Base-by-base conservation (phyloP, 2,329 filamentous ascomycete species). In the Celoporthe dispersa region DNA sequence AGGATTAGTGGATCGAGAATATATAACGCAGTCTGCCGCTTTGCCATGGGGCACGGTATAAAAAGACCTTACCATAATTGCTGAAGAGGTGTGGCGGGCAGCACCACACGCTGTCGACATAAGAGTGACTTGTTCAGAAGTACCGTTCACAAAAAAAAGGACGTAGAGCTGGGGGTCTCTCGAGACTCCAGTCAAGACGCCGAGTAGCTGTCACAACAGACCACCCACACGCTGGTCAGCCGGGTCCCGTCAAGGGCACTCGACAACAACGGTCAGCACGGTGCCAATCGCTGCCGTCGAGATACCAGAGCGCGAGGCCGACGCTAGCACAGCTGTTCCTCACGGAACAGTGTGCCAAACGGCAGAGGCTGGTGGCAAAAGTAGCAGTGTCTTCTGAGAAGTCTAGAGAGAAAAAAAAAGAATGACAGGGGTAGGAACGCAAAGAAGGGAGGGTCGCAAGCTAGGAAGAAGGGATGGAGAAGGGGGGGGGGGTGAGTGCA, bases 21-120 rank as follows among this genome's bases (percentile, higher is more conserved):
- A 82, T 81, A 83, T 79, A 76, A 81, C 84, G 82, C 81, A 83
- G 77, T 78, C 78, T 81, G 78, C 82, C 82, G 80, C 76, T 75
- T 77, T 77, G 12, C 75, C 78, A 76, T 78, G 76, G 75, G 80
- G 76, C 75, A 78, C 76, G 77, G 77, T 77, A 69, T 73, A 62
- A 61, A 74, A 66, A 70, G 74, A 74, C 78, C 84, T 85, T 84
- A 86, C 84, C 84, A 86, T 85, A 77, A 79, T 83, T 78, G 79
- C 78, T 75, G 76, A 79, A 76, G 79, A 78, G 77, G 77, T 79
- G 77, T 77, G 79, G 78, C 77, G 76, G 77, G 80, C 78, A 79
- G 77, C 73, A 74, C 72, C 75, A 74, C 74, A 75, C 75, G 76
- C 75, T 74, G 75, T 75, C 76, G 75, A 76, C 75, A 77, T 71